Evolutionary conservation across 305 asterid species (phyloP).

Genomic region (Fraxinus latifolia): DNA sequence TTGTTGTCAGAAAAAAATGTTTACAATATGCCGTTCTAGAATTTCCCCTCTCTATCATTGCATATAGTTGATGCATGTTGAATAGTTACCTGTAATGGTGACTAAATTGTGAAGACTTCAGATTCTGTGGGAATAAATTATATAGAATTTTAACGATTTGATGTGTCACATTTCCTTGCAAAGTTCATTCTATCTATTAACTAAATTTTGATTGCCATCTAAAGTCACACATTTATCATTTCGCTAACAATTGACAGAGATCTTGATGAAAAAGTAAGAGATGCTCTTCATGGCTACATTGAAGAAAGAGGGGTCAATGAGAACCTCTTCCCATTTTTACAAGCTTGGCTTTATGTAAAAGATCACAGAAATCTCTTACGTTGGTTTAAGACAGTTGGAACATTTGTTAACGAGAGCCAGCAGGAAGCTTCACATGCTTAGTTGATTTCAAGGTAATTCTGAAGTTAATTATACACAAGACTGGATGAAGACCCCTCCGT

Average conservation of each 20-base stretch:
- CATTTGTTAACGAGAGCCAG: conserved; percentile 40
- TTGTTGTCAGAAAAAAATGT: neutral
- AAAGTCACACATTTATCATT: conserved; percentile 4
- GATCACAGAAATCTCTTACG: conserved; percentile 73
- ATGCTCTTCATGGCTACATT: conserved; percentile 65
- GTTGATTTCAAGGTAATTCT: conserved; percentile 5
- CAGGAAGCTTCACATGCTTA: conserved; percentile 31
- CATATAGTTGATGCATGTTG: neutral
- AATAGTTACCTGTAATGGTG: neutral
- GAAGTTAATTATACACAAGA: neutral
- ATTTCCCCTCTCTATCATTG: neutral
- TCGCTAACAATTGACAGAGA: conserved; percentile 42
- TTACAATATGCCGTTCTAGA: neutral
- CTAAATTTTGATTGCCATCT: neutral
- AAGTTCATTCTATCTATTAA: neutral
- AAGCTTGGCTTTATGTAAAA: conserved; percentile 98
- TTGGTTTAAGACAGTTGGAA: conserved; percentile 66
- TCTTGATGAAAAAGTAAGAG: conserved; percentile 57
- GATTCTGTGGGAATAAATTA: neutral
- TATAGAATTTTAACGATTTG: conserved; percentile 1
- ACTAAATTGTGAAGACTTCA: neutral
- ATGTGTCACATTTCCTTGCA: neutral
- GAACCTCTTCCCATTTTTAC: conserved; percentile 72
- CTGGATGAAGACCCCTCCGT: neutral
- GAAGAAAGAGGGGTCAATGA: conserved; percentile 83